Conservation (phyloP, 495 filamentous ascomycete genomes). For the Margaritispora aquatica region DNA sequence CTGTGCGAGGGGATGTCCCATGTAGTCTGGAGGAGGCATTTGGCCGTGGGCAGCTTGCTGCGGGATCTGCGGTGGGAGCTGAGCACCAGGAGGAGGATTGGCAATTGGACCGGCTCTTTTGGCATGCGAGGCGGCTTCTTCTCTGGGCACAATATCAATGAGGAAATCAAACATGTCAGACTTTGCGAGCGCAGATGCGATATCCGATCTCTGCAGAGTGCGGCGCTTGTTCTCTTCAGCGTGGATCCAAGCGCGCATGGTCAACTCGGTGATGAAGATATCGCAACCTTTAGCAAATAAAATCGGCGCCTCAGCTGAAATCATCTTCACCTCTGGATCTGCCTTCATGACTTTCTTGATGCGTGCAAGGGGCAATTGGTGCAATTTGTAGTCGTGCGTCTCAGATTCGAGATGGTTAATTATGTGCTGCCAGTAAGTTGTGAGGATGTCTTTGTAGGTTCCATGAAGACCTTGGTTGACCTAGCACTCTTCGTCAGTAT, state of each 20-base stretch:
- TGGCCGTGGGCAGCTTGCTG: conserved; percentile 46
- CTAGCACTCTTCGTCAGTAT: conserved; percentile 36
- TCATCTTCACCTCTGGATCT: conserved; percentile 99
- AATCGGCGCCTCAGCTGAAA: conserved; percentile 95
- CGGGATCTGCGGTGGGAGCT: conserved; percentile 54
- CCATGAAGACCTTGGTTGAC: conserved; percentile 93
- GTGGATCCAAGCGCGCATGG: conserved; percentile 99
- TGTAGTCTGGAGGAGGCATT: conserved; percentile 63
- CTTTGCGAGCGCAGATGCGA: conserved; percentile 90
- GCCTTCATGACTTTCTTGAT: conserved; percentile 99
- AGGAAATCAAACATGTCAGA: conserved; percentile 99
- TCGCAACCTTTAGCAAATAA: conserved; percentile 98
- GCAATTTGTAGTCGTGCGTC: conserved; percentile 95
- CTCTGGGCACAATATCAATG: conserved; percentile 95
- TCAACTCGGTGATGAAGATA: conserved; percentile 98
- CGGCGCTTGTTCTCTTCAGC: conserved; percentile 98
- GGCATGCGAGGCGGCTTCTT: conserved; percentile 79
- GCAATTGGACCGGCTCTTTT: conserved; percentile 53
- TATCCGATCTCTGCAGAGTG: conserved; percentile 91
- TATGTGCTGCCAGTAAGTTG: conserved; percentile 97
- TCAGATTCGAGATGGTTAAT: conserved; percentile 92
- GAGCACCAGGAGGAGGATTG: conserved; percentile 41
- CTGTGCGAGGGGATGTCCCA: conserved; percentile 52
- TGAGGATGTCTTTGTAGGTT: conserved; percentile 91
- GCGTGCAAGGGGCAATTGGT: conserved; percentile 88